These are phyloP conservation scores for Trypanosoma avium DNA, from an alignment of 208 protist species.

Conservation along the genomic window DNA sequence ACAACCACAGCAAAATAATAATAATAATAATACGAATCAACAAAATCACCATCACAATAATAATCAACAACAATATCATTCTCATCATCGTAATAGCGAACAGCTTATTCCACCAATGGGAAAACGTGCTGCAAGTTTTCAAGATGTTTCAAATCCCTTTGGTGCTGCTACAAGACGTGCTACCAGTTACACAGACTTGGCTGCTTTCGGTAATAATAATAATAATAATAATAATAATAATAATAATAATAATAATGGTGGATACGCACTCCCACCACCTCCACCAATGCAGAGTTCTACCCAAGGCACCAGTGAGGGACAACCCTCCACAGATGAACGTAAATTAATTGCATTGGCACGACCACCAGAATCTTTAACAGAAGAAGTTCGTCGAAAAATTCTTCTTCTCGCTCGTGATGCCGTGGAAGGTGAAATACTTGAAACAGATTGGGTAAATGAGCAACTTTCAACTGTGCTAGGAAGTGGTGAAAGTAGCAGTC, in stretches of 20 bases:
- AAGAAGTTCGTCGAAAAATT: slow-evolving; percentile 47
- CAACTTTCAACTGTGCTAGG: slow-evolving; percentile 38
- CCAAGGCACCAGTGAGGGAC: not conserved
- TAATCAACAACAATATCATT: slow-evolving; percentile 21
- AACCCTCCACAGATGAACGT: slow-evolving; percentile 56
- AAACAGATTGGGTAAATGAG: slow-evolving; percentile 38
- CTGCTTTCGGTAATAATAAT: slow-evolving; percentile 19
- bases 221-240: slow-evolving; percentile 21
- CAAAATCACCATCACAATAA: slow-evolving; percentile 9
- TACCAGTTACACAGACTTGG: slow-evolving; percentile 48
- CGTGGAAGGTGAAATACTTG: slow-evolving; percentile 30
- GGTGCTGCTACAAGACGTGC: slow-evolving; percentile 31
- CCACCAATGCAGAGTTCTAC: slow-evolving; percentile 4
- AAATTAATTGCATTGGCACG: slow-evolving; percentile 64
- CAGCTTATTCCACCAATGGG: slow-evolving; percentile 8
- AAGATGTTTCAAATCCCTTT: slow-evolving; percentile 19
- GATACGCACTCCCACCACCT: slow-evolving; percentile 14
- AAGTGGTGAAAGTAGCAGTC: slow-evolving; percentile 40
- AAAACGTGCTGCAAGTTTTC: slow-evolving; percentile 17
- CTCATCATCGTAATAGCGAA: slow-evolving; percentile 11
- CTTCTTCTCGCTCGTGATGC: slow-evolving; percentile 64
- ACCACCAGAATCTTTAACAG: slow-evolving; percentile 62
- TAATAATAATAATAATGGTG: no score
- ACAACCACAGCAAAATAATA: slow-evolving; percentile 20
- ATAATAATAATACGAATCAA: slow-evolving; percentile 14